Conservation (phyloP, 176 grass and related monocot species). For the Phyllostachys edulis region DNA sequence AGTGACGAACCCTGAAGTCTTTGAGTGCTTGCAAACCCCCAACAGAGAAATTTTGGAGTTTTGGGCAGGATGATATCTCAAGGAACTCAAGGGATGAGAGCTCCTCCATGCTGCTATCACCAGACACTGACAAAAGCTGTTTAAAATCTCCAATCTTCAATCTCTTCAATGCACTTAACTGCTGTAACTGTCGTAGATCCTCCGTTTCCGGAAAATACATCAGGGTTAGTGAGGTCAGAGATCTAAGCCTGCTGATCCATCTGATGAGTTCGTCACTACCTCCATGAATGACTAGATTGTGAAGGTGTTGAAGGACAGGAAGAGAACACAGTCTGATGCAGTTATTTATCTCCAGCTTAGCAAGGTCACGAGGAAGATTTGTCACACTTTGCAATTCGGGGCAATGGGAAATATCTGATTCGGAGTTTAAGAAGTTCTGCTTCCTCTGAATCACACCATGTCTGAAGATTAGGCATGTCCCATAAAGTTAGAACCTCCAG, state of each 20-base stretch:
- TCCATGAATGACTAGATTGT: background rate
- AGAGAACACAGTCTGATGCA: slow-evolving; percentile 9
- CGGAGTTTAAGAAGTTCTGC: slow-evolving; percentile 34
- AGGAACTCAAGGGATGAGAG: slow-evolving; percentile 26
- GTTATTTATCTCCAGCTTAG: slow-evolving; percentile 30
- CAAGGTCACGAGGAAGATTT: slow-evolving; percentile 9
- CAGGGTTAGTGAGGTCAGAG: slow-evolving; percentile 24
- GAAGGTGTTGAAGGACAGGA: background rate
- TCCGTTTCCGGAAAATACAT: background rate
- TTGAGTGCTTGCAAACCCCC: slow-evolving; percentile 9
- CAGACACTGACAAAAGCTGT: background rate
- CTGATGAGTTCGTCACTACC: slow-evolving; percentile 10
- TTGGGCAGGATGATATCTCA: slow-evolving; percentile 26
- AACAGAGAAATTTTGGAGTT: slow-evolving; percentile 1
- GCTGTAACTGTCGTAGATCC: background rate
- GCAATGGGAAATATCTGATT: slow-evolving; percentile 19
- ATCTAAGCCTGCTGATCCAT: slow-evolving; percentile 11
- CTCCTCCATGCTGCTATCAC: background rate
- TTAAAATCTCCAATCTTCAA: slow-evolving; percentile 16
- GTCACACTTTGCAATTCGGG: slow-evolving; percentile 6
- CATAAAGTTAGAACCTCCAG: slow-evolving; percentile 39
- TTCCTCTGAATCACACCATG: slow-evolving; percentile 3
- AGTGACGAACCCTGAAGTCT: slow-evolving; percentile 22
- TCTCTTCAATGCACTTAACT: slow-evolving; percentile 11
- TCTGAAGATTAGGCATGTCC: slow-evolving; percentile 32